Evolutionary conservation across 768 basidiomycete genomes (phyloP).

Genomic region (Pisolithus orientalis): DNA sequence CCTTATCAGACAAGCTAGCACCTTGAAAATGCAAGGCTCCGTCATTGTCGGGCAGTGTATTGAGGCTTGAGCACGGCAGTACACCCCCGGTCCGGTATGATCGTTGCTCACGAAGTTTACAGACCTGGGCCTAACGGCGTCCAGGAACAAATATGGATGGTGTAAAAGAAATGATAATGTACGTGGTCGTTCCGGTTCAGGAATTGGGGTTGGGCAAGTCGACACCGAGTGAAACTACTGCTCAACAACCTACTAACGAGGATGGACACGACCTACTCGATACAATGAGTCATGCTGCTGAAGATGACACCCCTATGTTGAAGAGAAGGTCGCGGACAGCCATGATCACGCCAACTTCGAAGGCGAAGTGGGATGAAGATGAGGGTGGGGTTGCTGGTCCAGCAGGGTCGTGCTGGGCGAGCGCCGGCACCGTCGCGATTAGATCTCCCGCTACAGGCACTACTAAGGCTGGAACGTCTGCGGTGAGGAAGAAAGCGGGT

Average conservation of each 20-base stretch:
- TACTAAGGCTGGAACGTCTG: not conserved
- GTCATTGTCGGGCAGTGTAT: too few species aligned
- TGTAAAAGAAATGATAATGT: too few species aligned
- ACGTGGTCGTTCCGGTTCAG: not conserved
- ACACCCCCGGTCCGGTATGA: too few species aligned
- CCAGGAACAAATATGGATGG: too few species aligned
- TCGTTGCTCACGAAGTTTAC: too few species aligned
- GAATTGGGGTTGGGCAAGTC: not conserved
- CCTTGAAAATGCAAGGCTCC: too few species aligned
- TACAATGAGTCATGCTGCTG: not conserved
- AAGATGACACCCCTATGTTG: not conserved
- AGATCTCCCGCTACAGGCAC: not conserved
- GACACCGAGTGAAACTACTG: not conserved
- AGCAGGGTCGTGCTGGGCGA: not conserved
- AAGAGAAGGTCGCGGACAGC: not conserved
- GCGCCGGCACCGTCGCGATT: not conserved
- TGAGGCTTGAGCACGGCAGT: too few species aligned
- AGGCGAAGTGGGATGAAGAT: not conserved
- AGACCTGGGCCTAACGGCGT: too few species aligned
- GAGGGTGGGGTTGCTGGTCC: slow-evolving; percentile 1
- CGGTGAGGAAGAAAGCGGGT: not conserved
- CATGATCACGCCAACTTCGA: not conserved
- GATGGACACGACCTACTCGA: slow-evolving; percentile 1
- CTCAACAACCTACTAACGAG: not conserved
- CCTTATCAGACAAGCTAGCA: too few species aligned